Conservation (phyloP, 2,329 filamentous ascomycete genomes). For the Colletotrichum tamarilloi region DNA sequence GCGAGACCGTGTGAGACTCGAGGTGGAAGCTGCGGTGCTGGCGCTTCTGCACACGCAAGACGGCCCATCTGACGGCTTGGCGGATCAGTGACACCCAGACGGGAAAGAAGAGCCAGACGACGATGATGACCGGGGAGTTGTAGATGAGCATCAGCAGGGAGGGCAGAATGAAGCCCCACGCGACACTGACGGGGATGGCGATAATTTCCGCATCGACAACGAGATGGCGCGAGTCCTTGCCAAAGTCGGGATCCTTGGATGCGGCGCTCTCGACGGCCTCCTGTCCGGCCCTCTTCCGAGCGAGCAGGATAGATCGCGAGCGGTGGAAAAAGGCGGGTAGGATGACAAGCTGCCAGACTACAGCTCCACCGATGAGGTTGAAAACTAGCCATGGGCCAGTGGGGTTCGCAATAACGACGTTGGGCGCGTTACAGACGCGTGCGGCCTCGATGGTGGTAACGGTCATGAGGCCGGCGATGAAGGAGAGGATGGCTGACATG, state of each 20-base stretch:
- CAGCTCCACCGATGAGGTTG: constrained; percentile 59
- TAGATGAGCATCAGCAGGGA: constrained; percentile 58
- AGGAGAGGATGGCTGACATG: constrained; percentile 55
- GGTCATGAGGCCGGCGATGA: constrained; percentile 59
- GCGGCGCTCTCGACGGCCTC: constrained; percentile 38
- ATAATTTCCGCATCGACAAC: constrained; percentile 62
- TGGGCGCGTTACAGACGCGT: constrained; percentile 52
- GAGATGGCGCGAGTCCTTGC: constrained; percentile 50
- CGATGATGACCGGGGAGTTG: constrained; percentile 49
- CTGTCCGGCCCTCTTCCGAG: constrained; percentile 37
- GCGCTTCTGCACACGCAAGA: constrained; percentile 35
- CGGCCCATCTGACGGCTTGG: constrained; percentile 45
- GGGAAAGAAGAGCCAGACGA: constrained; percentile 64
- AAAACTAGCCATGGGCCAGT: constrained; percentile 59
- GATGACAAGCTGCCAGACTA: constrained; percentile 64
- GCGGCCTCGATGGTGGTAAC: constrained; percentile 62
- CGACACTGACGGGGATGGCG: constrained; percentile 63
- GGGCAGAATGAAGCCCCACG: constrained; percentile 59
- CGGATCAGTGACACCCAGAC: constrained; percentile 59
- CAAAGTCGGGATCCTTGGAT: constrained; percentile 43
- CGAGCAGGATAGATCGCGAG: constrained; percentile 48
- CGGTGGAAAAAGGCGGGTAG: constrained; percentile 61
- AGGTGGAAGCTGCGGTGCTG: constrained; percentile 52
- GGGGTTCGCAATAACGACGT: constrained; percentile 50
- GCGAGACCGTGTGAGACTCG: constrained; percentile 52